phyloP scores from a whole-genome alignment of 345 rosid genomes.

The Kernera saxatilis region DNA sequence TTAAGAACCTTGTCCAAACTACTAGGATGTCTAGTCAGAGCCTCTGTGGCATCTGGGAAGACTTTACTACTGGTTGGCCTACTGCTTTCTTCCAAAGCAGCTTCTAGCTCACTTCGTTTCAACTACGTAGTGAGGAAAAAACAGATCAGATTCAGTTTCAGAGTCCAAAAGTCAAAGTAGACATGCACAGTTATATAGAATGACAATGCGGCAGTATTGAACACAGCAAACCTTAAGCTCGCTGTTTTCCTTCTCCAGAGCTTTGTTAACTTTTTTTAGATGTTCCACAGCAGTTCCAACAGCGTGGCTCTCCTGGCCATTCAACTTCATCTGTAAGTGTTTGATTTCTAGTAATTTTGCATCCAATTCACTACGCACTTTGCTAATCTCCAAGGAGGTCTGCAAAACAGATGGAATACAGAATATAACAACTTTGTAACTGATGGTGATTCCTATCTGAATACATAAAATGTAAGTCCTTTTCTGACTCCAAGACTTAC shows the following conservation, averaged over 20 bases:
- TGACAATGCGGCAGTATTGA: background rate
- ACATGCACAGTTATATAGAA: constrained; percentile 2
- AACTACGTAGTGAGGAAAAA: constrained; percentile 34
- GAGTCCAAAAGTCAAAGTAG: background rate
- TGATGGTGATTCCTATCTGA: background rate
- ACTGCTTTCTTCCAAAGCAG: constrained; percentile 16
- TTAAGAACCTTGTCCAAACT: constrained; percentile 21
- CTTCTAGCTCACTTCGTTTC: constrained; percentile 40
- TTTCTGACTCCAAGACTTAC: constrained; percentile 36
- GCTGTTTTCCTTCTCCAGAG: constrained; percentile 59
- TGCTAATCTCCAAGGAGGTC: constrained; percentile 48
- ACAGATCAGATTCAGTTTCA: background rate
- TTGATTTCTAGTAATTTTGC: constrained; percentile 54
- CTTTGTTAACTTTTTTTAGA: constrained; percentile 43
- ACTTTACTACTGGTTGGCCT: constrained; percentile 13
- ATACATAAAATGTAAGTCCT: background rate
- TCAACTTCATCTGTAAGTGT: constrained; percentile 50
- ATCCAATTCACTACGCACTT: constrained; percentile 52
- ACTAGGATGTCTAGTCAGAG: constrained; percentile 8
- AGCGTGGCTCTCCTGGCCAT: constrained; percentile 39
- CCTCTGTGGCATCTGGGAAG: background rate
- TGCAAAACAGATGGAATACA: constrained; percentile 31
- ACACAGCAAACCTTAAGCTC: constrained; percentile 50
- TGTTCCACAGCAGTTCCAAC: constrained; percentile 35
- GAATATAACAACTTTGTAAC: background rate